Conservation (phyloP, 306 rosid genomes). For the Cucumis hystrix region DNA sequence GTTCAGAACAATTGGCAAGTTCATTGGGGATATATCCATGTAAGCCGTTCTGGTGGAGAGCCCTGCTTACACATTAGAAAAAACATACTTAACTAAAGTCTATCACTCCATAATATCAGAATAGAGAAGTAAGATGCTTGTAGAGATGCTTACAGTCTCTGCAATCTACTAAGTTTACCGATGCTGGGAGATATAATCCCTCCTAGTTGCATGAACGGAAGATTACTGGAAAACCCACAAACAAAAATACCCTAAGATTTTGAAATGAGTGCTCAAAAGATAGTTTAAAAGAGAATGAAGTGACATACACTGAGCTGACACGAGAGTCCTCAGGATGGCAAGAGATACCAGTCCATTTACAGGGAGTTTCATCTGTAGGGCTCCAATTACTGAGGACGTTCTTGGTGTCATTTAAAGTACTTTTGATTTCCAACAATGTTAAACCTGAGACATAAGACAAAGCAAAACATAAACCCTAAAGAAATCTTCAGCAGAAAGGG, state of each 20-base stretch:
- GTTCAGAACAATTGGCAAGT: constrained; percentile 74
- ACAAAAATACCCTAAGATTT: neutral
- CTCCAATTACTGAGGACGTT: constrained; percentile 64
- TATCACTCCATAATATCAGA: neutral
- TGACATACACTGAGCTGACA: constrained; percentile 61
- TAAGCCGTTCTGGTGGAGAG: constrained; percentile 84
- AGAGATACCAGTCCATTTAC: constrained; percentile 87
- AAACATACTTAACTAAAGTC: neutral
- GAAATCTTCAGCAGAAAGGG: neutral
- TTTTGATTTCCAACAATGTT: constrained; percentile 66
- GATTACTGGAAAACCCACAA: constrained; percentile 44
- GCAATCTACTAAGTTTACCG: constrained; percentile 79
- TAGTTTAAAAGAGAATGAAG: neutral
- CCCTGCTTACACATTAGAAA: constrained; percentile 41
- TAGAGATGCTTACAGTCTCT: constrained; percentile 64
- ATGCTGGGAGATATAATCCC: constrained; percentile 85
- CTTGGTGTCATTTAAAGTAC: constrained; percentile 53
- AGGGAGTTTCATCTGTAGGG: constrained; percentile 61
- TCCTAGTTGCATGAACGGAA: constrained; percentile 80
- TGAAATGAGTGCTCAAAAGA: neutral
- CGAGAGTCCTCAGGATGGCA: constrained; percentile 65
- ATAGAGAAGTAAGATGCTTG: neutral
- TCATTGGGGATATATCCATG: constrained; percentile 85
- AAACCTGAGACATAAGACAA: constrained; percentile 31
- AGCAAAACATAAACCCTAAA: neutral